Conservation (phyloP, 148 eudicot species). For the Rhododendron simsii region DNA sequence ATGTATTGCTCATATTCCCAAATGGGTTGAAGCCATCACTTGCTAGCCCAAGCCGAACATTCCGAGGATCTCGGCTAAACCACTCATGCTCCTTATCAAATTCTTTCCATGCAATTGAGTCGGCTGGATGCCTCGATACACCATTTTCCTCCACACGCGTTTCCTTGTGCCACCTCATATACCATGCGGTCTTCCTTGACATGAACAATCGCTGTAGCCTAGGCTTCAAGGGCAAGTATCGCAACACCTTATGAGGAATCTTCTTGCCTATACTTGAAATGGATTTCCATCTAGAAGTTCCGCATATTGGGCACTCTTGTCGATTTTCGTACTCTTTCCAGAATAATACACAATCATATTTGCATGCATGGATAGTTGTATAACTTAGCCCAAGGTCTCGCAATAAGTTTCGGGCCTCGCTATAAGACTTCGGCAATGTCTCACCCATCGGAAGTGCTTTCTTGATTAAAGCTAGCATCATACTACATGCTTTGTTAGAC, state of each 20-base stretch:
- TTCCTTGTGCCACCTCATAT: not conserved
- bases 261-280: not conserved
- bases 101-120: not conserved
- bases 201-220: not conserved
- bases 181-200: not conserved
- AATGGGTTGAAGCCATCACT: not conserved
- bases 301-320: not conserved
- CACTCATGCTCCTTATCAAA: not conserved
- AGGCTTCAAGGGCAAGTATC: not conserved
- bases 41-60: no score
- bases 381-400: not conserved
- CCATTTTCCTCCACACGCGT: not conserved
- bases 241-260: not conserved
- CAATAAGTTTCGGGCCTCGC: not conserved
- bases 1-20: not conserved
- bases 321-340: constrained; percentile 2
- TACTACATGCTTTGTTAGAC: not conserved
- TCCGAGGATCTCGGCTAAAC: no score
- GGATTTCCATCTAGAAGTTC: constrained; percentile 1
- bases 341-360: constrained; percentile 5
- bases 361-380: constrained; percentile 1
- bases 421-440: not conserved
- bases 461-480: not conserved
- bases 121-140: not conserved
- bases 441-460: not conserved